Evolutionary conservation across 129 eudicot species (phyloP).

Genomic region (Artemisia tridentata): DNA sequence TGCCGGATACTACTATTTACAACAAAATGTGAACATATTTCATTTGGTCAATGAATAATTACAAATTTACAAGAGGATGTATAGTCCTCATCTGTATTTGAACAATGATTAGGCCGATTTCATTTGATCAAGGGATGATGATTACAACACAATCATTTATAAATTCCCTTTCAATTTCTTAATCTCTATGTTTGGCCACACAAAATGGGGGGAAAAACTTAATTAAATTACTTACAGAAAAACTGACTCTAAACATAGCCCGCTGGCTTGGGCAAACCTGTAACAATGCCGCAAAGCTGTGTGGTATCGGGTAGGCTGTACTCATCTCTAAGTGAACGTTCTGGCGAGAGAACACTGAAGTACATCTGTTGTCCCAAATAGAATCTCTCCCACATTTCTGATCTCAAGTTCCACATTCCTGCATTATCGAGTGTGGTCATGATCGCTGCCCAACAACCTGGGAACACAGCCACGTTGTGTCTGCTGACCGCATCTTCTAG

Average conservation of each 20-base stretch:
- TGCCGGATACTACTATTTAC: not conserved
- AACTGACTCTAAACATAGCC: conserved; percentile 44
- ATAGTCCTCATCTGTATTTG: conserved; percentile 5
- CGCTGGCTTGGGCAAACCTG: conserved; percentile 51
- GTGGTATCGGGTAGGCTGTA: conserved; percentile 54
- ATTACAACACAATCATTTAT: conserved; percentile 22
- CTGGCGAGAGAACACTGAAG: conserved; percentile 68
- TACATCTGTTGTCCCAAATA: conserved; percentile 81
- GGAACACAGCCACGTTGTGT: conserved; percentile 80
- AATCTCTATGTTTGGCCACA: conserved; percentile 28
- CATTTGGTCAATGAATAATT: conserved; percentile 22
- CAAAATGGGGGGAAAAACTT: conserved; percentile 24
- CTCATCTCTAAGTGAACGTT: conserved; percentile 71
- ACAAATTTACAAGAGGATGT: conserved; percentile 23
- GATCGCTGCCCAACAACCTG: conserved; percentile 82
- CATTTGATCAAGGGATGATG: conserved; percentile 16
- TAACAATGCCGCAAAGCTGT: conserved; percentile 56
- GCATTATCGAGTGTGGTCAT: conserved; percentile 87
- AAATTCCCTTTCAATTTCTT: conserved; percentile 21
- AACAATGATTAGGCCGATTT: conserved; percentile 15
- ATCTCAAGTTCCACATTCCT: conserved; percentile 89
- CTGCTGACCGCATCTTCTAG: conserved; percentile 78
- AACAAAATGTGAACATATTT: not conserved
- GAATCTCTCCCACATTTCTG: conserved; percentile 70
- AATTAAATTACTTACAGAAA: conserved; percentile 31